Percentiles rank a stretch among this genome's conserved stretches.
Conservation (phyloP, 139 green algal species). For the Spirogloea muscicola region DNA sequence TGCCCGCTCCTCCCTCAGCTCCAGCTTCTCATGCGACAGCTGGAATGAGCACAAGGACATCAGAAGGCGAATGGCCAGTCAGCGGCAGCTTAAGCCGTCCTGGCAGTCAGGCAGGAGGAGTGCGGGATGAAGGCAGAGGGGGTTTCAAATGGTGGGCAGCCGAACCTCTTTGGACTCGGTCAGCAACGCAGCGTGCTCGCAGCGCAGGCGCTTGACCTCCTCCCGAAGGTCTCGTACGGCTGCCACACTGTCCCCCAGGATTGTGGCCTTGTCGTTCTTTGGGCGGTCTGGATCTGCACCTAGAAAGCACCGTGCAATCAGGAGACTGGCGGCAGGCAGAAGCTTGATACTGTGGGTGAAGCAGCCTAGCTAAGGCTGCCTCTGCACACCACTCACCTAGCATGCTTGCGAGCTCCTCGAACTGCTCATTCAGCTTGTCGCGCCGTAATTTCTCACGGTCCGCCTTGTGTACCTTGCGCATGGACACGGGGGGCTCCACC, state of each 20-base stretch:
- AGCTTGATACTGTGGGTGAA: no score
- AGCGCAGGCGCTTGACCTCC: conserved; percentile 6
- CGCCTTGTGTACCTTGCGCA: conserved; percentile 37
- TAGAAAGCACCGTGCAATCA: no score
- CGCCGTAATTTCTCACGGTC: conserved; percentile 41
- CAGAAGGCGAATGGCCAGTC: no score
- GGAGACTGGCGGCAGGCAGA: no score
- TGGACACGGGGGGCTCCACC: no score
- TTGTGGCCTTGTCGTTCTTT: conserved; percentile 43
- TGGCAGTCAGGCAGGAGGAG: no score
- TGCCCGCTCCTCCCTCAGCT: conserved; percentile 18
- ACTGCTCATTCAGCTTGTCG: conserved; percentile 40
- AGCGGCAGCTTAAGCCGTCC: no score
- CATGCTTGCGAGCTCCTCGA: conserved; percentile 19
- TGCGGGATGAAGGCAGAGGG: no score
- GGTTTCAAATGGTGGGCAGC: no score
- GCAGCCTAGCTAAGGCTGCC: no score
- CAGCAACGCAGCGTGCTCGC: conserved; percentile 12
- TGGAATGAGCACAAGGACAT: conserved; percentile 1
- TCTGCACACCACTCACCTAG: conserved; percentile 38
- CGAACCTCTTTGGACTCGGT: conserved; percentile 32
- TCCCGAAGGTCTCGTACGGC: conserved; percentile 7
- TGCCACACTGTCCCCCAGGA: conserved; percentile 22
- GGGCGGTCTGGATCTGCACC: conserved; percentile 28
- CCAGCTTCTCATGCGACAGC: conserved; percentile 31